Evolutionary conservation across 495 filamentous ascomycete genomes (phyloP).

Genomic region (Ramalina peruviana): DNA sequence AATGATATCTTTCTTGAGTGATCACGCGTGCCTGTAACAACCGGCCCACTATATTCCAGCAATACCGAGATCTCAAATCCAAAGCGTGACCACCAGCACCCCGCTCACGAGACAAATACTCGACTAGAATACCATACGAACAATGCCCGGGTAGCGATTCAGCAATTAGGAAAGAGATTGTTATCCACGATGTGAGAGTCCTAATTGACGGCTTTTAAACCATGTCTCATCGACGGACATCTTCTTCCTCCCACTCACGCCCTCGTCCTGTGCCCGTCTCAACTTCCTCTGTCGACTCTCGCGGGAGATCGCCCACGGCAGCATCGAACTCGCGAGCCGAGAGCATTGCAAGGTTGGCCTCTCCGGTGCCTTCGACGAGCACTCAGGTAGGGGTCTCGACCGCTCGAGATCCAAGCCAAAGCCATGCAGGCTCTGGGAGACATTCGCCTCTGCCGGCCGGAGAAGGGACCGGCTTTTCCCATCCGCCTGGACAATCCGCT

Average conservation of each 20-base stretch:
- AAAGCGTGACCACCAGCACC: no score
- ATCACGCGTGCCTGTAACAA: no score
- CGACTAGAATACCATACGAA: no score
- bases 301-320: conserved; percentile 25
- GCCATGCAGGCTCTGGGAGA: conserved; percentile 20
- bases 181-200: background rate
- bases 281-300: conserved; percentile 31
- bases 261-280: conserved; percentile 16
- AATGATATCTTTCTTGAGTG: no score
- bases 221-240: conserved; percentile 13
- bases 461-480: conserved; percentile 30
- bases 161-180: no score
- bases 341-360: conserved; percentile 59
- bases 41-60: no score
- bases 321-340: conserved; percentile 45
- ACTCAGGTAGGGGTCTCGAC: conserved; percentile 33
- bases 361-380: conserved; percentile 45
- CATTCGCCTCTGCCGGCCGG: conserved; percentile 41
- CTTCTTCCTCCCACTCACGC: conserved; percentile 9
- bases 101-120: no score
- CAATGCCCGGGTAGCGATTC: no score
- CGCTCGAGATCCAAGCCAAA: conserved; percentile 27
- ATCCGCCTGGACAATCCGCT: conserved; percentile 60
- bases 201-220: background rate
- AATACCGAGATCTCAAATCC: no score